Percentiles rank a stretch among this genome's conserved stretches.
Evolutionary conservation across 495 filamentous ascomycete species (phyloP).

Genomic region (Schizothecium vesticola): DNA sequence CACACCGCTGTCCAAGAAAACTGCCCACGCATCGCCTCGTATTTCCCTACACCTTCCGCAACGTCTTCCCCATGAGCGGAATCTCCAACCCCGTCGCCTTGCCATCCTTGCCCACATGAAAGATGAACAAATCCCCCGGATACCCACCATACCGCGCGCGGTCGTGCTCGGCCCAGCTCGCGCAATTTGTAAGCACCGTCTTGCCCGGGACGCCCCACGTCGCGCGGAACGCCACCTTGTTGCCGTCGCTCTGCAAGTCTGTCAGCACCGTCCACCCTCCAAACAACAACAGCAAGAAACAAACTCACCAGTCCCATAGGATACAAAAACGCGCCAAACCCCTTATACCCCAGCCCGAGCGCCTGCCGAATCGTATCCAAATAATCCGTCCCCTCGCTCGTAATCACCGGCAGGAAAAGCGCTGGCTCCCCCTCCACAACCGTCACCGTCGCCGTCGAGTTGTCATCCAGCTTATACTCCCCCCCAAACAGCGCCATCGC

Average conservation of each 20-base stretch:
- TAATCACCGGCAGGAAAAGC: not conserved
- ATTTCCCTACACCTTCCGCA: not conserved
- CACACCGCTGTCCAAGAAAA: not conserved
- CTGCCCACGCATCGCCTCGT: no score
- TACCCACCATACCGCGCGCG: conserved; percentile 2
- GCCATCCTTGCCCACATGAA: conserved; percentile 10
- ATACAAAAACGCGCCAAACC: conserved; percentile 15
- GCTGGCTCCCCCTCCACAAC: conserved; percentile 1
- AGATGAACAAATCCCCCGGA: conserved; percentile 14
- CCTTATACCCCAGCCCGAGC: not conserved
- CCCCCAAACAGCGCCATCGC: conserved; percentile 8
- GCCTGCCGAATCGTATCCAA: not conserved
- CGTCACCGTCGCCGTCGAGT: not conserved
- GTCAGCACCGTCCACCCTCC: not conserved
- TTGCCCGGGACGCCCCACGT: not conserved
- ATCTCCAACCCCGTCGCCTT: conserved; percentile 11
- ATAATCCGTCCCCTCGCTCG: conserved; percentile 10
- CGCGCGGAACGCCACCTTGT: conserved; percentile 8
- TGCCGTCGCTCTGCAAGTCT: not conserved
- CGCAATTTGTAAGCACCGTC: conserved; percentile 1
- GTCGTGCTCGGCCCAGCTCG: conserved; percentile 10
- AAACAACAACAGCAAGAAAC: not conserved
- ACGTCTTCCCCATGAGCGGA: conserved; percentile 6
- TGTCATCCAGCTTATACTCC: not conserved
- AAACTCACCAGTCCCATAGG: conserved; percentile 3